Base-by-base conservation (phyloP, 2,329 filamentous ascomycete genomes). In the Exophiala spinifera region DNA sequence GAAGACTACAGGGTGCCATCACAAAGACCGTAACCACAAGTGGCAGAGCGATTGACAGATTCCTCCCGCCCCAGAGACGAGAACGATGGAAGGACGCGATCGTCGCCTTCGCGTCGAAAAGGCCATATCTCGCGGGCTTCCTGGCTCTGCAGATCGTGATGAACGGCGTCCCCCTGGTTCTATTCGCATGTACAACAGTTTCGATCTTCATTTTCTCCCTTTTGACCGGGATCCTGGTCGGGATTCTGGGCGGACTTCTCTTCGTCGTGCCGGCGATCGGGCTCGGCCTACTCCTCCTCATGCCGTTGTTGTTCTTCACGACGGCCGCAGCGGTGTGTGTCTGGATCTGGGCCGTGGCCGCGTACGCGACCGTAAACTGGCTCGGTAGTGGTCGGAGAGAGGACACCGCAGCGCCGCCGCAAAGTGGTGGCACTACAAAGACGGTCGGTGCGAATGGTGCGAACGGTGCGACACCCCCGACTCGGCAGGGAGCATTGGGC, bases 111-210 rank as follows among this genome's bases (percentile, higher is more conserved):
- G 82, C 85, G 14, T 70, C 77, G 4, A 74, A 79, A 46, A 85
- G 86, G 53, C 89, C 89, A 2, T 74, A 89, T 58, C 73, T 91
- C 40, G 84, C 87, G 51, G 82, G 84, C 55, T 89, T 94, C 68
- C 67, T 90, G 53, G 71, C 81, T 43, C 74, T 79, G 25, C 88
- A 91, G 67, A 64, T 85, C 54, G 68, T 83, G 55, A 77, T 91
- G 58, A 84, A 83, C 13, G 79, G 83, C 53, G 69, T 88, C 13
- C 89, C 89, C 1, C 64, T 91, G 55, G 70, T 84, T 37, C 72
- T 91, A 59, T 92, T 94, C 74, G 60, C 79, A 52, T 73, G 80
- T 62, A 90, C 91, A 74, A 76, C 79, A 51, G 62, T 85, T 37
- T 82, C 81, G 36, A 80, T 85, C 55, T 70, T 85, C 59, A 69